Conservation (phyloP, 495 filamentous ascomycete genomes). For the Penicillium cataractarum region DNA sequence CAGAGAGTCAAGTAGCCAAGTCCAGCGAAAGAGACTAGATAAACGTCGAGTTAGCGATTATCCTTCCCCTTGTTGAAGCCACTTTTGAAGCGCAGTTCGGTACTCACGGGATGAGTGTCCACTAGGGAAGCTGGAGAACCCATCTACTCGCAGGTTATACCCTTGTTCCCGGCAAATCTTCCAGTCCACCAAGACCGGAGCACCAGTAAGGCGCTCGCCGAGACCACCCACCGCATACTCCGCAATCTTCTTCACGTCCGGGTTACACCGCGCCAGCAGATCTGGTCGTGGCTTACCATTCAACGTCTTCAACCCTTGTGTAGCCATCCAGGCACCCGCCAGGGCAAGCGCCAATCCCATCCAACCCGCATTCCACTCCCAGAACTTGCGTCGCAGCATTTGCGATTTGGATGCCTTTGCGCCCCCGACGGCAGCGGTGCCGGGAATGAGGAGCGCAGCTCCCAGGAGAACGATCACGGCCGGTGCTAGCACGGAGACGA, state of each 20-base stretch:
- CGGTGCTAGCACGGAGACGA: slow-evolving; percentile 57
- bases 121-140: slow-evolving; percentile 69
- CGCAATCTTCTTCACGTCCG: slow-evolving; percentile 50
- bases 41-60: not conserved
- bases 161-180: slow-evolving; percentile 56
- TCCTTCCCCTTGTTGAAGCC: not conserved
- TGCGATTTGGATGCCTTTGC: slow-evolving; percentile 31
- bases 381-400: slow-evolving; percentile 40
- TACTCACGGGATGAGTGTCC: slow-evolving; percentile 68
- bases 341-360: slow-evolving; percentile 62
- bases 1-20: slow-evolving; percentile 66
- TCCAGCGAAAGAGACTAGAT: slow-evolving; percentile 62
- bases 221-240: slow-evolving; percentile 52
- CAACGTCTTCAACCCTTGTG: slow-evolving; percentile 64
- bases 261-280: slow-evolving; percentile 62
- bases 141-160: slow-evolving; percentile 51
- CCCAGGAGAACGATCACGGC: slow-evolving; percentile 54
- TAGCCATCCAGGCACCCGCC: slow-evolving; percentile 60
- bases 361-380: slow-evolving; percentile 69
- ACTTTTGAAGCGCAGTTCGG: not conserved
- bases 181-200: slow-evolving; percentile 53
- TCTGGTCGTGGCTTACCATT: slow-evolving; percentile 69
- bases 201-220: slow-evolving; percentile 45
- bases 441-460: slow-evolving; percentile 53
- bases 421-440: slow-evolving; percentile 32